A percentile compares a stretch with the other conserved stretches of the same genome.
These are phyloP conservation scores for Botrytis elliptica DNA, from an alignment of 2,329 filamentous ascomycete species.

Conservation along the genomic window DNA sequence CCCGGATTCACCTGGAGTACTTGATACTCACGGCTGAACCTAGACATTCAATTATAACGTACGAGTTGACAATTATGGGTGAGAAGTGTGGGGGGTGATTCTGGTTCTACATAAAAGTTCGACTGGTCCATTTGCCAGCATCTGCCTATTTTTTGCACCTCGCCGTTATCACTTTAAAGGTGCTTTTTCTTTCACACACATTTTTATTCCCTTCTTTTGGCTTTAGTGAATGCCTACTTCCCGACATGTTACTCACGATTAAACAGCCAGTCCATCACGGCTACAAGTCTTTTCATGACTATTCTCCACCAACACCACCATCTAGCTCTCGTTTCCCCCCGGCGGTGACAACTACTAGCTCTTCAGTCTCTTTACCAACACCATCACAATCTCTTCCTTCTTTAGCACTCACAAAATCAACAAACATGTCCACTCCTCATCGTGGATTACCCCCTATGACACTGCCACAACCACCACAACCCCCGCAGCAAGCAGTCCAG, in stretches of 20 bases:
- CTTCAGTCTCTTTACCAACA: slow-evolving; percentile 36
- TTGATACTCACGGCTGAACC: slow-evolving; percentile 25
- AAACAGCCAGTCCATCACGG: slow-evolving; percentile 49
- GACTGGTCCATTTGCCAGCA: slow-evolving; percentile 30
- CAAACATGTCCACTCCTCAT: slow-evolving; percentile 66
- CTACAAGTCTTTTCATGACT: slow-evolving; percentile 50
- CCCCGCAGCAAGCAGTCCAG: slow-evolving; percentile 27
- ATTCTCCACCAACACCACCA: slow-evolving; percentile 44
- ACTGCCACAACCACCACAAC: slow-evolving; percentile 45
- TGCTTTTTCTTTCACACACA: slow-evolving; percentile 30
- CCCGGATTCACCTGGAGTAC: slow-evolving; percentile 30
- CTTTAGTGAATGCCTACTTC: slow-evolving; percentile 33
- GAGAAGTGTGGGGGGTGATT: slow-evolving; percentile 34
- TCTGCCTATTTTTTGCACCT: slow-evolving; percentile 29
- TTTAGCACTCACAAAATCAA: slow-evolving; percentile 42
- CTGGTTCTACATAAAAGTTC: slow-evolving; percentile 34
- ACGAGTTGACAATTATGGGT: slow-evolving; percentile 32
- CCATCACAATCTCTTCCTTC: slow-evolving; percentile 37
- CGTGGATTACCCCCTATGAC: slow-evolving; percentile 69
- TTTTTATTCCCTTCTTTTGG: slow-evolving; percentile 36
- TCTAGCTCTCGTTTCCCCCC: slow-evolving; percentile 45
- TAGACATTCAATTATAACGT: slow-evolving; percentile 30
- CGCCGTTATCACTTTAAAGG: slow-evolving; percentile 32
- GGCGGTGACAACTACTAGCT: slow-evolving; percentile 39
- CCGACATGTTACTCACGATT: slow-evolving; percentile 52